A percentile compares a stretch with the other conserved stretches of the same genome.
phyloP scores from a whole-genome alignment of 108 stramenopile genomes.

The Nannochloropsis salina region DNA sequence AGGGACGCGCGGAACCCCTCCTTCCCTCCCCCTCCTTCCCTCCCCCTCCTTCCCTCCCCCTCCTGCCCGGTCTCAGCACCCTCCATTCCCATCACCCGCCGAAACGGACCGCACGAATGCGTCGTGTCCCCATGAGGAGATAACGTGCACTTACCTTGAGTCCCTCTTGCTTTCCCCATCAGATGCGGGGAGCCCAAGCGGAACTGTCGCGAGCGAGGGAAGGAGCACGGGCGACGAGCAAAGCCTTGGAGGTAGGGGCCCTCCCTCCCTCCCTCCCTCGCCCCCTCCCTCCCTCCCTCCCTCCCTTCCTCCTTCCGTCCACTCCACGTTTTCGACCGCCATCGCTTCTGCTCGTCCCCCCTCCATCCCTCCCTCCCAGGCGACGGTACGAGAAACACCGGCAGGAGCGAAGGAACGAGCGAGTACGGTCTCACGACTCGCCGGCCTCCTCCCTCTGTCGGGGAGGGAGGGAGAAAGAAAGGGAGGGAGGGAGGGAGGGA shows the following conservation, averaged over 20 bases:
- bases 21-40: no score
- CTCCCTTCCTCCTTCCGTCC: not conserved
- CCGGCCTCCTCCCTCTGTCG: not conserved
- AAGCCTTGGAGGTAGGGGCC: not conserved
- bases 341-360: not conserved
- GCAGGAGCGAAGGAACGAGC: not conserved
- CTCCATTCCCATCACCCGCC: no score
- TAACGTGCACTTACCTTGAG: no score
- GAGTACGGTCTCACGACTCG: not conserved
- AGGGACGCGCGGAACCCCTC: no score
- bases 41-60: not conserved
- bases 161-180: no score
- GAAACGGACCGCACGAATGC: no score
- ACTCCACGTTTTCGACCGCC: not conserved
- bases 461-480: not conserved
- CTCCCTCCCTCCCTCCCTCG: not conserved
- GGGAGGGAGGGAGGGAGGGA: not conserved
- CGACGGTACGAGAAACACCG: not conserved
- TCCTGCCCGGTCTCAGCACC: no score
- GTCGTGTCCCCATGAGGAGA: no score
- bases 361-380: slow-evolving; percentile 1
- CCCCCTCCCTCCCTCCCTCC: not conserved
- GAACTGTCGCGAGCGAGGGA: not conserved
- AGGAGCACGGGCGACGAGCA: not conserved
- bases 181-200: not conserved